These are phyloP conservation scores for Phoma herbarum DNA, from an alignment of 2,329 filamentous ascomycete species.

Conservation along the genomic window DNA sequence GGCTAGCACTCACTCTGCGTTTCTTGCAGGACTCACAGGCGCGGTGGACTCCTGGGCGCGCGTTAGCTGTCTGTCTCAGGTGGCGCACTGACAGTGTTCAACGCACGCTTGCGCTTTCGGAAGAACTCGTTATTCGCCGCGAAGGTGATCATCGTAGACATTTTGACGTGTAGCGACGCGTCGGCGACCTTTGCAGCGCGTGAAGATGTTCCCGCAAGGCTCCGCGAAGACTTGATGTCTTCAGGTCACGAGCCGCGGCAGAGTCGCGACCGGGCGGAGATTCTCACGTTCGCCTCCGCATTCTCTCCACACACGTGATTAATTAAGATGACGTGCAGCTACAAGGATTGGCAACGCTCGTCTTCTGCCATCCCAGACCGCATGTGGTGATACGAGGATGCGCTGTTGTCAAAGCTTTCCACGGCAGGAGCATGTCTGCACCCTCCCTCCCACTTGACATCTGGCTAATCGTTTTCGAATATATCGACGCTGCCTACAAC, in stretches of 20 bases:
- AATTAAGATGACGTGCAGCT: constrained; percentile 11
- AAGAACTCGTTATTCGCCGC: constrained; percentile 57
- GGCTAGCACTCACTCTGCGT: constrained; percentile 47
- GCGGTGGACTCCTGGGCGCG: constrained; percentile 48
- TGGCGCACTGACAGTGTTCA: constrained; percentile 29
- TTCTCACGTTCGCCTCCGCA: constrained; percentile 17
- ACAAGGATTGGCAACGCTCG: constrained; percentile 19
- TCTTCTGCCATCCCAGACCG: constrained; percentile 7
- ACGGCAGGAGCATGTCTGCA: constrained; percentile 12
- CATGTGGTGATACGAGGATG: constrained; percentile 14
- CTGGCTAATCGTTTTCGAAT: constrained; percentile 30
- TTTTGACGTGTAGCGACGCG: constrained; percentile 28
- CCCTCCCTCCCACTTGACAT: constrained; percentile 28
- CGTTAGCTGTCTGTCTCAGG: constrained; percentile 36
- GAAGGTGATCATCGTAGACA: constrained; percentile 56
- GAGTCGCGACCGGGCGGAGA: too few relatives aligned
- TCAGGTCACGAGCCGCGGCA: constrained; percentile 35
- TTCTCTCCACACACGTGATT: constrained; percentile 23
- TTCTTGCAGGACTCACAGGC: constrained; percentile 58
- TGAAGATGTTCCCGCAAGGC: constrained; percentile 21
- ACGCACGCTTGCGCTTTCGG: constrained; percentile 54
- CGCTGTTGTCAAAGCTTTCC: constrained; percentile 1
- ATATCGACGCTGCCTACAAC: constrained; percentile 8
- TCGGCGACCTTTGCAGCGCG: constrained; percentile 18
- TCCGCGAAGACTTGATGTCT: constrained; percentile 29